Evolutionary conservation across 2,329 filamentous ascomycete species (phyloP), one percentile per base, ranked within the genome.

Genomic region (Penicillium sp.): DNA sequence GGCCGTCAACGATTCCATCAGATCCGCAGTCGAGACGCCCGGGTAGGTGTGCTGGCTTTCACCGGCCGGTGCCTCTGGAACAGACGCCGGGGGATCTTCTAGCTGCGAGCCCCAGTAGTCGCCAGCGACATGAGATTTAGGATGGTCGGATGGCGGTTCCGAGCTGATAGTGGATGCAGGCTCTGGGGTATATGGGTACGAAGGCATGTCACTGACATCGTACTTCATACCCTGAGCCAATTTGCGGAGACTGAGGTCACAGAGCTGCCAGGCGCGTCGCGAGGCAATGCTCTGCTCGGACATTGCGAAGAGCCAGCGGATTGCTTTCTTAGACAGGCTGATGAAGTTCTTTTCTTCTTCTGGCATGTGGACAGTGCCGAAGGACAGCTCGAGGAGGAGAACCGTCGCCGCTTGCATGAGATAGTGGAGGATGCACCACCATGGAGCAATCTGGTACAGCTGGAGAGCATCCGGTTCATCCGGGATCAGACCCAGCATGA

Each of bases 351-450:
- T 63, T 47, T 77, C 77, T 29, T 75, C 69, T 13, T 74, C 69
- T 6, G 78, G 77, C 63, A 74, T 73, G 60, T 79, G 78, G n/a
- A 78, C 72, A 46, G 67, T 71, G 23, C 74, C 73, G 49, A 79
- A 79, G 13, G 77, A 75, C 6, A 80, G 66, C 62, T 80, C 78
- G n/a, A 80, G 73, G 49, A 80, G 73, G 29, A 80, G 68, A 19
- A 80, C 73, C 3, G 75, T 78, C 3, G 71, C 67, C 2, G 77
- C 70, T 63, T 80, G 78, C 69, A 80, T 78, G 19, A 80, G 66
- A 50, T 75, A 77, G 57, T 80, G 77, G 40, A 80, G 67, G 27
- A 78, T 71, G 60, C 71, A 75, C 75, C 77, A 80, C 78, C 78
- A 80, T 17, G 76, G 76, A 10, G 72, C 71, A 6, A 77, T 63